Percentiles rank a stretch among this genome's conserved stretches.
Conservation (phyloP, 2,329 filamentous ascomycete genomes). For the Arthrinium phaeospermum region DNA sequence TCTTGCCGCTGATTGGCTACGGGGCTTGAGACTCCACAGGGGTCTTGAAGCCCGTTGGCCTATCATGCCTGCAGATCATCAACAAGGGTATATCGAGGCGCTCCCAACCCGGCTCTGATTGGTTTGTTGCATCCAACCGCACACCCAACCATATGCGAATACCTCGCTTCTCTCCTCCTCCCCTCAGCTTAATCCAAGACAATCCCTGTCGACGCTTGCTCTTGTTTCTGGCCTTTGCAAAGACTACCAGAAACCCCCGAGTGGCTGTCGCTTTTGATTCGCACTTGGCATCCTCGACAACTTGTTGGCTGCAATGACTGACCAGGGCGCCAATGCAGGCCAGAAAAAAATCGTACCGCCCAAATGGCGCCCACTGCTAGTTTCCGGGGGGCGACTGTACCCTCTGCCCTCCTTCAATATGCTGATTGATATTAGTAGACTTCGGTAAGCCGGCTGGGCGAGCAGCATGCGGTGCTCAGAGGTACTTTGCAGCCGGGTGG, state of each 20-base stretch:
- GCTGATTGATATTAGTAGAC: neutral
- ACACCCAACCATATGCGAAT: slow-evolving; percentile 21
- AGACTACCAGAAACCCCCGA: slow-evolving; percentile 3
- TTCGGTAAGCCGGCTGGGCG: slow-evolving; percentile 2
- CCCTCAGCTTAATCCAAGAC: slow-evolving; percentile 16
- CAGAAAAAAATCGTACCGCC: slow-evolving; percentile 8
- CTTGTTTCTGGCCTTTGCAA: neutral
- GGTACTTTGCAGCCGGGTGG: neutral
- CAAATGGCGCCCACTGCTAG: neutral
- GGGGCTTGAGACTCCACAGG: slow-evolving; percentile 30
- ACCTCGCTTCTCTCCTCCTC: slow-evolving; percentile 28
- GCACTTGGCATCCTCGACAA: slow-evolving; percentile 3
- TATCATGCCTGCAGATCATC: slow-evolving; percentile 42
- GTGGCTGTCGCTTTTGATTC: slow-evolving; percentile 4
- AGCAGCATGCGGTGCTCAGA: neutral
- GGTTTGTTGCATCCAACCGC: slow-evolving; percentile 36
- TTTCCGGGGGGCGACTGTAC: neutral
- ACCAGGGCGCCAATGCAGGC: slow-evolving; percentile 18
- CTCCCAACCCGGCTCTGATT: slow-evolving; percentile 35
- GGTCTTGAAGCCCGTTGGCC: slow-evolving; percentile 34
- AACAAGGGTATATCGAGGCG: slow-evolving; percentile 33
- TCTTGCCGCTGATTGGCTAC: slow-evolving; percentile 45
- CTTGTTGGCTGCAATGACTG: slow-evolving; percentile 18
- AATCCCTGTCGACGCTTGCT: neutral
- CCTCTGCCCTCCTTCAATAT: slow-evolving; percentile 1